These are phyloP conservation scores for Aspergillus calidoustus DNA, from an alignment of 2,329 filamentous ascomycete species.

Conservation along the genomic window DNA sequence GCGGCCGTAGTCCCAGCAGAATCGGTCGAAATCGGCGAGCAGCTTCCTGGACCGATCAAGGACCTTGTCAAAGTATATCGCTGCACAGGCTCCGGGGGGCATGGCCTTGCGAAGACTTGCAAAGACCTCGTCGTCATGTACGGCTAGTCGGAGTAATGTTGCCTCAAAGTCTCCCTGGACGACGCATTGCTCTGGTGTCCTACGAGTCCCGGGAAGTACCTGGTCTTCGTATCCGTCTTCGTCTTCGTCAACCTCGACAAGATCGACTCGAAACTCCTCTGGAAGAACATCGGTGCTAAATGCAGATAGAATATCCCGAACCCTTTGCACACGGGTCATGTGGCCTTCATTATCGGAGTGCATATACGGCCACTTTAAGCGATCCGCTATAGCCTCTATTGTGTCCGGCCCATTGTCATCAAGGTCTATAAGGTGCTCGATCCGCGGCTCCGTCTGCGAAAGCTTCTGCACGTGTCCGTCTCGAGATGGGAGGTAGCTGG, in stretches of 20 bases:
- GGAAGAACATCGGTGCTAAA: conserved; percentile 47
- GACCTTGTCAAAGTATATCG: conserved; percentile 51
- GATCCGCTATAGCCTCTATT: conserved; percentile 38
- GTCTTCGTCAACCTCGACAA: conserved; percentile 37
- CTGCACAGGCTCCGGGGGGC: conserved; percentile 46
- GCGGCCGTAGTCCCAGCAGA: conserved; percentile 36
- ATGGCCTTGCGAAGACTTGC: conserved; percentile 48
- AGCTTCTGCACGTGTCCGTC: conserved; percentile 36
- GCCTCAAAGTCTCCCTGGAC: conserved; percentile 51
- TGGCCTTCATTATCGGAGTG: conserved; percentile 32
- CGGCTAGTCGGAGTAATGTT: conserved; percentile 51
- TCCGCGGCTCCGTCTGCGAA: conserved; percentile 23
- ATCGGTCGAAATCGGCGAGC: conserved; percentile 45
- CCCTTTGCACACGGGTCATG: conserved; percentile 45
- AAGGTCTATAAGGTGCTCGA: conserved; percentile 37
- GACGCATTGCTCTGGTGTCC: conserved; percentile 48
- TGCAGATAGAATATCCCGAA: conserved; percentile 52
- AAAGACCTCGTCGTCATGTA: conserved; percentile 50
- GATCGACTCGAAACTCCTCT: conserved; percentile 47
- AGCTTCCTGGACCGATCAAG: conserved; percentile 40
- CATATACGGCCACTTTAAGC: conserved; percentile 42
- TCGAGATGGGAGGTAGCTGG: conserved; percentile 3
- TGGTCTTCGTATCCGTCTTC: conserved; percentile 16
- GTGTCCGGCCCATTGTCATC: conserved; percentile 19
- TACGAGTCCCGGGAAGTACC: conserved; percentile 22